Evolutionary conservation across 2,329 filamentous ascomycete genomes (phyloP).

Genomic region (Leptographium galeiforme): DNA sequence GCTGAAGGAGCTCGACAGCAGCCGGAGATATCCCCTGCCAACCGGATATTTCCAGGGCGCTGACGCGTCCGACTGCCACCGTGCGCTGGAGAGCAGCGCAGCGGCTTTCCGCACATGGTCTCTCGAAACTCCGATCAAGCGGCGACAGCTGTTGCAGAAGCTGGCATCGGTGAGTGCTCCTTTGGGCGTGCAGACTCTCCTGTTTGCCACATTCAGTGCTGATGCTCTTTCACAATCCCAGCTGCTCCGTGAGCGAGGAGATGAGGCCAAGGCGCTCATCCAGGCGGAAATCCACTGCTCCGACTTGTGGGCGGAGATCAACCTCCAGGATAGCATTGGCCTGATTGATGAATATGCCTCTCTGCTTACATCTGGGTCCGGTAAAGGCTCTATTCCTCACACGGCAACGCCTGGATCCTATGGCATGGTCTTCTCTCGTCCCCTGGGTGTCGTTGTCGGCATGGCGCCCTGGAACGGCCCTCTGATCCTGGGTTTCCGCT

Average conservation of each 20-base stretch:
- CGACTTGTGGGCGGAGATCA: background rate
- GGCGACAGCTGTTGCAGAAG: background rate
- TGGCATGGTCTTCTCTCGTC: background rate
- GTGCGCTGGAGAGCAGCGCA: background rate
- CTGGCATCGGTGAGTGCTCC: background rate
- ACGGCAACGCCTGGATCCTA: background rate
- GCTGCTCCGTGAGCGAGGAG: background rate
- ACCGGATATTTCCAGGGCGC: background rate
- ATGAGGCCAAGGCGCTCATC: background rate
- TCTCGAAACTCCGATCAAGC: background rate
- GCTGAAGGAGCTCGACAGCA: background rate
- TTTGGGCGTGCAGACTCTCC: background rate
- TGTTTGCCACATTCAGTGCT: background rate
- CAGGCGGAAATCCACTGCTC: background rate
- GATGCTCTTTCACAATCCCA: background rate
- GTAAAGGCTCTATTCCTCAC: background rate
- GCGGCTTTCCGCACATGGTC: background rate
- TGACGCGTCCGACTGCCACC: background rate
- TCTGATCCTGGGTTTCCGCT: conserved; percentile 38
- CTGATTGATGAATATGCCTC: background rate
- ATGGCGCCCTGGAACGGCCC: conserved; percentile 68
- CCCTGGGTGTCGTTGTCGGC: conserved; percentile 57
- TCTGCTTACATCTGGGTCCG: background rate
- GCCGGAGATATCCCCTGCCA: background rate
- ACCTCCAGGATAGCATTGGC: background rate